Evolutionary conservation across 148 eudicot species (phyloP).

Genomic region (Selenicereus undatus): DNA sequence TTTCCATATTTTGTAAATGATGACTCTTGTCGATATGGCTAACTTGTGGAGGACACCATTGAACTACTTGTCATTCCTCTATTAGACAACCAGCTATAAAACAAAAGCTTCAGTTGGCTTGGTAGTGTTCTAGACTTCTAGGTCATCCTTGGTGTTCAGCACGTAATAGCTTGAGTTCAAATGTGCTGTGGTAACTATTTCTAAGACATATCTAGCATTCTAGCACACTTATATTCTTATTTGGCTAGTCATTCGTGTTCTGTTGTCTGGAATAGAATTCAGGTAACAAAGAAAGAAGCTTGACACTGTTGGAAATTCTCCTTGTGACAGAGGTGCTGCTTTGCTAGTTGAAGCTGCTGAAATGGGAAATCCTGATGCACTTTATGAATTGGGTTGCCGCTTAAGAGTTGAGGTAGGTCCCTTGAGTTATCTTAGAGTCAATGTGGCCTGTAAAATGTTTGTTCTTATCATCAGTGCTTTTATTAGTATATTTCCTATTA

Average conservation of each 20-base stretch:
- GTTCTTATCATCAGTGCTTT: not conserved
- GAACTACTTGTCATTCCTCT: not conserved
- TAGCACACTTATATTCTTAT: not conserved
- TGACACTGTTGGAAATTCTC: not conserved
- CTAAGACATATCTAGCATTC: not conserved
- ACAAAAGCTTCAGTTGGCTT: not conserved
- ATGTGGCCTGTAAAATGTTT: not conserved
- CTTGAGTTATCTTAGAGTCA: not conserved
- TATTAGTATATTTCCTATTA: not conserved
- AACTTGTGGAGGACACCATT: not conserved
- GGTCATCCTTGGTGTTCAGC: not conserved
- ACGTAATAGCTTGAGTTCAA: not conserved
- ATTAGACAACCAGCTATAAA: not conserved
- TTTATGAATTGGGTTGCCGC: constrained; percentile 65
- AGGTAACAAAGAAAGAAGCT: not conserved
- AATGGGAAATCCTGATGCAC: constrained; percentile 90
- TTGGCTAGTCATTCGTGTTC: not conserved
- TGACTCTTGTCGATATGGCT: not conserved
- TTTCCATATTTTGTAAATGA: not conserved
- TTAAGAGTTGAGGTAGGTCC: constrained; percentile 73
- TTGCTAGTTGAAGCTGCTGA: constrained; percentile 96
- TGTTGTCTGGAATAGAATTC: not conserved
- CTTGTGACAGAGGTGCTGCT: constrained; percentile 72
- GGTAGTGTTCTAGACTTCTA: not conserved
- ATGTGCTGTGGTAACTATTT: not conserved